These are phyloP conservation scores for Chrysoporthe austroafricana DNA, from an alignment of 2,329 filamentous ascomycete genomes.

Conservation along the genomic window DNA sequence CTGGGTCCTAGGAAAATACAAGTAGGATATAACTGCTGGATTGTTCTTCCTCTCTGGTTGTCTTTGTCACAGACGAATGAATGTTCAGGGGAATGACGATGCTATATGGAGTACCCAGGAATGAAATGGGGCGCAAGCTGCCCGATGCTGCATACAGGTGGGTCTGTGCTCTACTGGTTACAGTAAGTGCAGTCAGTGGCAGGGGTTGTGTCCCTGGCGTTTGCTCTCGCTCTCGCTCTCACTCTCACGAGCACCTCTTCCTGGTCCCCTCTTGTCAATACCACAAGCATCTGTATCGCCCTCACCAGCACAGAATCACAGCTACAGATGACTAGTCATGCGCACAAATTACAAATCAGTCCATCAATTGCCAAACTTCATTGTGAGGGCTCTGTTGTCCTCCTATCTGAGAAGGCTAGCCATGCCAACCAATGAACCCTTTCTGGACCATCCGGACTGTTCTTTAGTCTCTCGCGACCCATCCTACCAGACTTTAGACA, in stretches of 20 bases:
- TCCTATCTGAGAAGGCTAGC: not conserved
- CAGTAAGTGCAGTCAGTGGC: not conserved
- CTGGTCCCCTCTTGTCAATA: not conserved
- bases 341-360: not conserved
- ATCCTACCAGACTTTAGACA: not conserved
- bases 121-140: slow-evolving; percentile 3
- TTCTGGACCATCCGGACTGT: not conserved
- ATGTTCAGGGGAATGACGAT: slow-evolving; percentile 7
- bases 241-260: not conserved
- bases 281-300: not conserved
- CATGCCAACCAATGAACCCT: not conserved
- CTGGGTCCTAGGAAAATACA: not conserved
- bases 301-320: not conserved
- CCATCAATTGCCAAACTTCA: not conserved
- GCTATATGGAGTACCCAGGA: not conserved
- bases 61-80: not conserved
- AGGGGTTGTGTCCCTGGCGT: not conserved
- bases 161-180: not conserved
- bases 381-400: not conserved
- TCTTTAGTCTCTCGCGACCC: not conserved
- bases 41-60: not conserved
- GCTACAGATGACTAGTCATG: not conserved
- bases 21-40: not conserved
- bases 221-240: not conserved
- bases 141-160: not conserved